Percentiles rank a stretch among this genome's conserved stretches.
phyloP scores from a whole-genome alignment of 441 rosid species.

The Viola pubescens region DNA sequence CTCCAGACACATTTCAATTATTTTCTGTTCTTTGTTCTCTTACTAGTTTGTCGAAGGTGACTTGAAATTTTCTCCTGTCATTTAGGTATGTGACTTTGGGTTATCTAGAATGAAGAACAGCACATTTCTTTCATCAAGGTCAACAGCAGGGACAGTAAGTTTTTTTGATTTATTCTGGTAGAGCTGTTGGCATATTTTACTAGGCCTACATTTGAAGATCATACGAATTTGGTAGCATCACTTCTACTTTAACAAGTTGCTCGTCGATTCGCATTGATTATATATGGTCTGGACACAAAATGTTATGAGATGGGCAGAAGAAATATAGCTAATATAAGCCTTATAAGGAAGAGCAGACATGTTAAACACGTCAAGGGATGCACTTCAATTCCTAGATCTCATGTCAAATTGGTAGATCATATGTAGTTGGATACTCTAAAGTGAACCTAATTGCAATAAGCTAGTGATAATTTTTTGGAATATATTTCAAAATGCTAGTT shows the following conservation, averaged over 20 bases:
- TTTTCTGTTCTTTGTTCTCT: slow-evolving; percentile 10
- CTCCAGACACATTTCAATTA: not conserved
- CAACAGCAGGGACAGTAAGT: slow-evolving; percentile 95
- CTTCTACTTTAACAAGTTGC: too few relatives aligned
- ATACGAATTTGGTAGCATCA: too few relatives aligned
- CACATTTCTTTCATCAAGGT: slow-evolving; percentile 87
- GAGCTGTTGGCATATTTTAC: too few relatives aligned
- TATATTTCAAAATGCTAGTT: not conserved
- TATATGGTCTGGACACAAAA: too few relatives aligned
- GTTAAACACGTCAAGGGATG: too few relatives aligned
- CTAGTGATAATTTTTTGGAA: not conserved
- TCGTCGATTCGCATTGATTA: too few relatives aligned
- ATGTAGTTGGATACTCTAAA: not conserved
- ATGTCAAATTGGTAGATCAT: not conserved
- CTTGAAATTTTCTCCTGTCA: slow-evolving; percentile 13
- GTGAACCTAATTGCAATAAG: not conserved
- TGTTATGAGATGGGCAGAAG: too few relatives aligned
- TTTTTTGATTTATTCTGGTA: not conserved
- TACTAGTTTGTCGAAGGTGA: slow-evolving; percentile 14
- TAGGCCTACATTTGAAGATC: too few relatives aligned
- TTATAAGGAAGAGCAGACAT: too few relatives aligned
- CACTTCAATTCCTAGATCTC: not conserved
- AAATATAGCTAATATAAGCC: too few relatives aligned
- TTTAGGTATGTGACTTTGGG: slow-evolving; percentile 86
- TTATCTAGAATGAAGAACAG: slow-evolving; percentile 84